Evolutionary conservation across 75 land plant species (phyloP).

Genomic region (Sequoia sempervirens): DNA sequence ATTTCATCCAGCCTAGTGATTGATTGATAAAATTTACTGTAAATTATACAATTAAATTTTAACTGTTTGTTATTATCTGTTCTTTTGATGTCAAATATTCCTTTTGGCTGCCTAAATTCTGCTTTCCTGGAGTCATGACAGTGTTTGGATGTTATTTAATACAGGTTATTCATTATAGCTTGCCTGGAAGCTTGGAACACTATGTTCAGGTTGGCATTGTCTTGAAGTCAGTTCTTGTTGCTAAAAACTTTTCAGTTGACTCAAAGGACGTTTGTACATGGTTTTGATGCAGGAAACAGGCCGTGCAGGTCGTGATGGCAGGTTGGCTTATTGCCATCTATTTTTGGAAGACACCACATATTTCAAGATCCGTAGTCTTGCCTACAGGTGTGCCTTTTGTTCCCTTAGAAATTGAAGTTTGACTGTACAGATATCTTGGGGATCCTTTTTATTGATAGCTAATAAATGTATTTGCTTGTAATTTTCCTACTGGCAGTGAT

Average conservation of each 20-base stretch:
- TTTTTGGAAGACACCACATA: conserved; percentile 73
- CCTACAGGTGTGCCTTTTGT: conserved; percentile 55
- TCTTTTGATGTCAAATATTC: conserved; percentile 6
- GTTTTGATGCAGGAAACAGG: conserved; percentile 79
- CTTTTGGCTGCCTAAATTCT: not conserved
- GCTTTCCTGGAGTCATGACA: not conserved
- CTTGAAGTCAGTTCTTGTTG: not conserved
- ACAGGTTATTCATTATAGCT: conserved; percentile 95
- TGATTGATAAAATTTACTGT: not conserved
- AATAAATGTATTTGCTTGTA: conserved; percentile 3
- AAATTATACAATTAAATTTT: not conserved
- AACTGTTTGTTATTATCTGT: not conserved
- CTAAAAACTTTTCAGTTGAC: not conserved
- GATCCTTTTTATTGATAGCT: conserved; percentile 2
- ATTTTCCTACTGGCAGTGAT: conserved; percentile 62
- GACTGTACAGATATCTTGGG: not conserved
- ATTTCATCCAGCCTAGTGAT: not conserved
- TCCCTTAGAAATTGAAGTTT: not conserved
- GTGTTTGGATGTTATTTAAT: not conserved
- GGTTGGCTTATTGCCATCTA: conserved; percentile 81
- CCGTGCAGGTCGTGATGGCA: conserved; percentile 97
- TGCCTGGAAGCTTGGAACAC: conserved; percentile 95
- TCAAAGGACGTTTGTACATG: not conserved
- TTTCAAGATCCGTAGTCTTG: conserved; percentile 81
- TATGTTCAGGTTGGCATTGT: conserved; percentile 77